Conservation (phyloP, 1,284 basidiomycete genomes). For the Trichosporon faecale region DNA sequence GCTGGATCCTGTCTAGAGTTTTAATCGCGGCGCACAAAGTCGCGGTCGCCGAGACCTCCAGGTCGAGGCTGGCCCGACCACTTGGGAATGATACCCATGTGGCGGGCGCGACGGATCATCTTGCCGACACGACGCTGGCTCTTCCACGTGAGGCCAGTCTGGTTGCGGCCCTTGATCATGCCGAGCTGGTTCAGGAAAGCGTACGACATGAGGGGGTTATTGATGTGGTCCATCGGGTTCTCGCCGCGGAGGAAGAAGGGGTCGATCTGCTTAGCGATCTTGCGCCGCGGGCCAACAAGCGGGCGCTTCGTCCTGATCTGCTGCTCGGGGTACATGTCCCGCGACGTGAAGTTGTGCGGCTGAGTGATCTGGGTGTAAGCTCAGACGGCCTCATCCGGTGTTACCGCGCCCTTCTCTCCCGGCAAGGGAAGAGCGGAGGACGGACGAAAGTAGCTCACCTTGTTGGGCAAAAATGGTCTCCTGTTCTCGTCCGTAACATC, state of each 20-base stretch:
- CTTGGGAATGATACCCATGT: constrained; percentile 80
- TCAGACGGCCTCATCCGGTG: too few relatives aligned
- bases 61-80: constrained; percentile 35
- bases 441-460: constrained; percentile 6
- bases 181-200: constrained; percentile 77
- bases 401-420: too few relatives aligned
- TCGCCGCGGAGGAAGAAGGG: constrained; percentile 43
- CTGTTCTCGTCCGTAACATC: constrained; percentile 13
- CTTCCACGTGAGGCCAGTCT: constrained; percentile 74
- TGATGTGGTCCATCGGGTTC: constrained; percentile 39
- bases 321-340: constrained; percentile 24
- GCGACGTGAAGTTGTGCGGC: constrained; percentile 21
- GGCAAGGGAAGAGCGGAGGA: too few relatives aligned
- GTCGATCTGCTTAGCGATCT: constrained; percentile 40
- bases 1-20: not conserved
- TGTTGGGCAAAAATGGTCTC: constrained; percentile 6
- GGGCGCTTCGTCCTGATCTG: constrained; percentile 25
- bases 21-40: not conserved
- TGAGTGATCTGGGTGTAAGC: constrained; percentile 19
- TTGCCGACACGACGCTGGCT: constrained; percentile 79
- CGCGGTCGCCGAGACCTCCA: constrained; percentile 26
- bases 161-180: constrained; percentile 68
- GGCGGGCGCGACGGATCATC: constrained; percentile 84
- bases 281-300: constrained; percentile 41
- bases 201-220: constrained; percentile 67